Base-by-base conservation (phyloP, 352 stramenopile genomes). In the Phytophthora capsici region DNA sequence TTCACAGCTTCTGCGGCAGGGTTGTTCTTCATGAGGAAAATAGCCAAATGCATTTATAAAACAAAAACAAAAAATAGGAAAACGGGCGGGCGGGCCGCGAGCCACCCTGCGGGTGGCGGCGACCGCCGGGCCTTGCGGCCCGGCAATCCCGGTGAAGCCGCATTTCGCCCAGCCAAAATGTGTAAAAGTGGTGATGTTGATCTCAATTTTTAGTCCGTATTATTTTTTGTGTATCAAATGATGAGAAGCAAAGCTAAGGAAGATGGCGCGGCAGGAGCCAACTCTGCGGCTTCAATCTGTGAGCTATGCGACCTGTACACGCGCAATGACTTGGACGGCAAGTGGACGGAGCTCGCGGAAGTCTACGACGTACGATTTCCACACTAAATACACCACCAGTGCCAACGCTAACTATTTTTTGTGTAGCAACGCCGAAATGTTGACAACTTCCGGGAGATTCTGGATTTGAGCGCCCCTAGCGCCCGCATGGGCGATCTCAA, bases 401-500 rank as follows among this genome's bases (percentile, higher is more conserved):
- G 46, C 46, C 20, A 7, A 32, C 6, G 25, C 19, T 64, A 25
- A 23, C 10, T 25, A 2, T 13, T 13, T 32, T 59, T 6, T 41
- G 10, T 49, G 13, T 59, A 93, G 83, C 82, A 92, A 88, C 83
- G 86, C 23, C 75, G 76, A 23, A 94, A 91, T 57, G 77, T 90
- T 25, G 82, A 92, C 58, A 92, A 90, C 47, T 69, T 90, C 28
- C 63, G 69, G 6, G 86, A 94, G 66, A 94, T 94, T 58, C 59
- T 94, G 25, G 78, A 89, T 58, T 63, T 94, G 32, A 91, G 82
- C 41, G 77, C 75, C 8, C 86, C 86, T 0, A 78, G 50, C 2
- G 73, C 73, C 45, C 76, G 86, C 14, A 69, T 94, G 51, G 80
- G 79, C 26, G 82, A 88, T 22, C 63, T 94, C 10, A 91, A 82